Base-by-base conservation (phyloP, 2,329 filamentous ascomycete species). In the Fusarium citri region DNA sequence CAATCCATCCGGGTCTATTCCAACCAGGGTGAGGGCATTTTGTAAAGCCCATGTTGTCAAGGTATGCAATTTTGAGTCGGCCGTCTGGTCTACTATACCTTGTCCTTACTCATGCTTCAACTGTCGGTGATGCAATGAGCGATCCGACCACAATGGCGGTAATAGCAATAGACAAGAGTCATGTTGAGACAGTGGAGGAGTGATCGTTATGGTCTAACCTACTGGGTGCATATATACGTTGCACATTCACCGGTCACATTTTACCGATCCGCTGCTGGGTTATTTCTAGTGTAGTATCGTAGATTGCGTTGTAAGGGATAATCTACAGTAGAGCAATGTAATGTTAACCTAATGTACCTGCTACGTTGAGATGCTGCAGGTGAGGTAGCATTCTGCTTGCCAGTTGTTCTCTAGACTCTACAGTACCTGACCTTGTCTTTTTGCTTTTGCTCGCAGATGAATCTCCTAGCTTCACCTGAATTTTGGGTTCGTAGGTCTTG, bases 51-150 rank as follows among this genome's bases (percentile, higher is more conserved):
- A 68, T 69, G 41, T 28, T 43, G 48, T 23, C 46, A 18, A 54
- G 66, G 55, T 30, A 66, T 69, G 60, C 66, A 50, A 54, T 66
- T 69, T 51, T 23, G 26, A 31, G 26, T 46, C 16, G 28, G 26
- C 30, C 16, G 28, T 34, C 31, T 30, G 22, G n/a, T 43, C 53
- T 31, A 46, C 30, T 49, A 25, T 18, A 42, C 30, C 41, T 31
- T 30, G 42, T 50, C 55, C 31, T 49, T 41, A 31, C 26, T 46
- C 49, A 14, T 16, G 48, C 22, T 51, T 45, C 34, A 37, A 37
- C 34, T 37, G 34, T 37, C 34, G 48, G 47, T 48, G 53, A 53
- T 54, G 63, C 34, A n/a, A 57, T 18, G 26, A n/a, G 34, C 34
- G 45, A 30, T 50, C 34, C 18, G 20, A 48, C 34, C 42, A n/a